Conservation (phyloP, 2,329 filamentous ascomycete species). For the Aspergillus niger region DNA sequence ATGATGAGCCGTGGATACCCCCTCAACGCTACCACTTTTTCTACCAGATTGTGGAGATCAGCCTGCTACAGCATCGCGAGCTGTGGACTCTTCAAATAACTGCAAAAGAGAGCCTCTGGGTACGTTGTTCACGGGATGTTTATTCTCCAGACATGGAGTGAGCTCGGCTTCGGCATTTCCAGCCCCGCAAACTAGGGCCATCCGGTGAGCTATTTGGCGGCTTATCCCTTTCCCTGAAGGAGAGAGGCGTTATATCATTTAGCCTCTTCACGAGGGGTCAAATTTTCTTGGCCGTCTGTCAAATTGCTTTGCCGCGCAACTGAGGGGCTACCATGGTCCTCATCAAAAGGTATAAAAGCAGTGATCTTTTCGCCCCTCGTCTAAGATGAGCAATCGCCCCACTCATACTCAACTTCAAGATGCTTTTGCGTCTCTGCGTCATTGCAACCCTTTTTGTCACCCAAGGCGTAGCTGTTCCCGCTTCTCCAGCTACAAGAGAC, state of each 20-base stretch:
- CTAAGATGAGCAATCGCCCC: neutral
- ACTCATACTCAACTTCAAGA: neutral
- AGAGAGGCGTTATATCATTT: neutral
- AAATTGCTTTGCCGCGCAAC: neutral
- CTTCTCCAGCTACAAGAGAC: neutral
- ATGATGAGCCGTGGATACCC: neutral
- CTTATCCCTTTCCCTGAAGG: neutral
- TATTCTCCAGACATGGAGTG: neutral
- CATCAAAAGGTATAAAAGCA: neutral
- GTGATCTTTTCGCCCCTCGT: neutral
- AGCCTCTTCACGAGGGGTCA: neutral
- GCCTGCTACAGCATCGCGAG: neutral
- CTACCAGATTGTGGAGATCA: neutral
- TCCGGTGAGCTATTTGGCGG: neutral
- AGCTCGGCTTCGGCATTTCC: neutral
- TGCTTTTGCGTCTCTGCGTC: neutral
- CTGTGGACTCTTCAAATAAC: neutral
- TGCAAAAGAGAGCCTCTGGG: neutral
- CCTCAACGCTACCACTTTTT: neutral
- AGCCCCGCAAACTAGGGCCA: neutral
- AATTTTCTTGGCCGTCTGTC: neutral
- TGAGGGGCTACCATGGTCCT: neutral
- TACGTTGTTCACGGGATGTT: too few species aligned
- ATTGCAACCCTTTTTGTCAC: neutral
- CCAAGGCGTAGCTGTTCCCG: neutral